Conservation (phyloP, 1,284 basidiomycete genomes). For the Grifola frondosa region DNA sequence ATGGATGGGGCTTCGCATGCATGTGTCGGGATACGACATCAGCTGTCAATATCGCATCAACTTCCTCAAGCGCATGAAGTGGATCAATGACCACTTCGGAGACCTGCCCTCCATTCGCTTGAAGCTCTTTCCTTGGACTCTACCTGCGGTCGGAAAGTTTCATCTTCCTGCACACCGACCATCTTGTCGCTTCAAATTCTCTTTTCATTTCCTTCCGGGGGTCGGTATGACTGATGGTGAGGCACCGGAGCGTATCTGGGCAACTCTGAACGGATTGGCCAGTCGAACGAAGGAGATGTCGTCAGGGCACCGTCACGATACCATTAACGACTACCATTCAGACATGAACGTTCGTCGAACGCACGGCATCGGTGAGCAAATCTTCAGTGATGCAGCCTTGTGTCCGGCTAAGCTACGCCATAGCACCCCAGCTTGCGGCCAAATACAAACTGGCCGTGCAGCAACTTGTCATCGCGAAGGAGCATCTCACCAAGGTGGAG, state of each 20-base stretch:
- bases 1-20: background rate
- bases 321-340: background rate
- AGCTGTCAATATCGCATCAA: constrained; percentile 7
- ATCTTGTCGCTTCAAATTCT: background rate
- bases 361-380: constrained; percentile 6
- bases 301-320: constrained; percentile 1
- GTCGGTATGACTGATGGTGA: constrained; percentile 11
- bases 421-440: too few species aligned
- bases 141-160: constrained; percentile 8
- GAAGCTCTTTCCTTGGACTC: background rate
- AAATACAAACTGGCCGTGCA: background rate
- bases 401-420: too few species aligned
- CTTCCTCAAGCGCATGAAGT: background rate
- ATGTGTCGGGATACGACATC: constrained; percentile 4
- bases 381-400: too few species aligned
- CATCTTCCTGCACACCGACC: constrained; percentile 2
- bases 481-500: background rate
- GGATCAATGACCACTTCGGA: background rate
- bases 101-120: background rate
- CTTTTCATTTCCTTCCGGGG: constrained; percentile 7
- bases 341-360: constrained; percentile 9
- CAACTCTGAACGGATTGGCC: background rate
- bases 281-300: constrained; percentile 1
- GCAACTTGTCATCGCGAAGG: background rate
- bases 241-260: constrained; percentile 6